phyloP scores from a whole-genome alignment of 2,329 filamentous ascomycete species.

The Aspergillus ochraceoroseus region DNA sequence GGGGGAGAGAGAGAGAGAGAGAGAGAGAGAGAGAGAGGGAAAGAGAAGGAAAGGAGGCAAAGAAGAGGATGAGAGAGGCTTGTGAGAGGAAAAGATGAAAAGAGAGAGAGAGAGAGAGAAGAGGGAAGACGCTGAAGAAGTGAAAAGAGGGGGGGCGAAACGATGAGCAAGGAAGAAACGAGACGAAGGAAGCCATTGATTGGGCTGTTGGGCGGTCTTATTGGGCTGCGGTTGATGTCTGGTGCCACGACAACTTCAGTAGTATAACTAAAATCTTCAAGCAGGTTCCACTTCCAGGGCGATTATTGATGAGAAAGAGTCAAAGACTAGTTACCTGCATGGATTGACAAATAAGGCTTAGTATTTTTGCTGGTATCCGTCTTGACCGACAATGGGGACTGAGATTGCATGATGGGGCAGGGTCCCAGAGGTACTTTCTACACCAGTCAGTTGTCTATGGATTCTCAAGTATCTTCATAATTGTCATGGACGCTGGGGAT shows the following conservation, averaged over 20 bases:
- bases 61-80: slow-evolving; percentile 13
- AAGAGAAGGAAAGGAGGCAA: slow-evolving; percentile 13
- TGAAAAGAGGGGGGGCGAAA: slow-evolving; percentile 13
- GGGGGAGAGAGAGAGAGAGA: slow-evolving; percentile 10
- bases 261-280: no score
- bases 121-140: slow-evolving; percentile 13
- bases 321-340: slow-evolving; percentile 27
- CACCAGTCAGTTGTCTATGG: no score
- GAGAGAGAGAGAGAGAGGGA: slow-evolving; percentile 11
- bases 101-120: slow-evolving; percentile 28
- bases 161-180: slow-evolving; percentile 13
- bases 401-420: no score
- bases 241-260: slow-evolving; percentile 41
- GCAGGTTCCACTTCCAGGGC: slow-evolving; percentile 30
- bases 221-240: slow-evolving; percentile 35
- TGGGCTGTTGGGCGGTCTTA: slow-evolving; percentile 37
- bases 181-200: slow-evolving; percentile 23
- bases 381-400: no score
- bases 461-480: no score
- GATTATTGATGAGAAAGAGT: slow-evolving; percentile 26
- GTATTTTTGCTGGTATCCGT: no score
- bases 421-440: no score
- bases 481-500: no score
- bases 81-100: slow-evolving; percentile 28
- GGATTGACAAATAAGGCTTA: slow-evolving; percentile 32